Evolutionary conservation across 108 stramenopile species (phyloP).

Genomic region (Cyclotella atomus): DNA sequence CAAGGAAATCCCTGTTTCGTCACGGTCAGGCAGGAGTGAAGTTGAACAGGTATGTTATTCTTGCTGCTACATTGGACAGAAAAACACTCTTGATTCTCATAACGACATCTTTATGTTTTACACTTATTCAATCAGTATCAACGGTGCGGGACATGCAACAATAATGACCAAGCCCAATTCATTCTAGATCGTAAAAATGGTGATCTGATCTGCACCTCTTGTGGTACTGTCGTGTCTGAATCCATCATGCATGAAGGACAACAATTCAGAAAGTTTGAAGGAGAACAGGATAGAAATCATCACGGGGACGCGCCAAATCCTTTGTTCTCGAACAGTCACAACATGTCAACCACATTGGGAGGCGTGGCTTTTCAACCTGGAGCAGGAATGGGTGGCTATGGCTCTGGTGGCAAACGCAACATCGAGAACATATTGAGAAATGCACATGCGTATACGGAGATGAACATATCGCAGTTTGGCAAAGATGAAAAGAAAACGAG

Average conservation of each 20-base stretch:
- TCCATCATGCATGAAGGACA: conserved; percentile 89
- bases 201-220: conserved; percentile 81
- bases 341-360: conserved; percentile 80
- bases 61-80: too few species aligned
- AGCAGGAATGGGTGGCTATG: conserved; percentile 75
- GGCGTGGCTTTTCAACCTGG: conserved; percentile 67
- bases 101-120: too few species aligned
- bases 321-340: conserved; percentile 78
- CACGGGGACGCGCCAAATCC: conserved; percentile 88
- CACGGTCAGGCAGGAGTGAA: conserved; percentile 40
- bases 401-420: conserved; percentile 49
- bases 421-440: conserved; percentile 80
- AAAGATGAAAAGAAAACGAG: conserved; percentile 87
- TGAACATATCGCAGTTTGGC: conserved; percentile 88
- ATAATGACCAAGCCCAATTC: conserved; percentile 83
- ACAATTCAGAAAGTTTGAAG: conserved; percentile 89
- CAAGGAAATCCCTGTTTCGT: conserved; percentile 48
- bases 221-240: conserved; percentile 85
- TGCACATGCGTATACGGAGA: conserved; percentile 81
- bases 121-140: conserved; percentile 64
- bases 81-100: too few species aligned
- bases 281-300: conserved; percentile 90
- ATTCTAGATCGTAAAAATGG: conserved; percentile 87
- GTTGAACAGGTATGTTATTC: conserved; percentile 43
- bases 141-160: conserved; percentile 81